Base-by-base conservation (phyloP, 352 stramenopile species). In the Phytophthora sojae region DNA sequence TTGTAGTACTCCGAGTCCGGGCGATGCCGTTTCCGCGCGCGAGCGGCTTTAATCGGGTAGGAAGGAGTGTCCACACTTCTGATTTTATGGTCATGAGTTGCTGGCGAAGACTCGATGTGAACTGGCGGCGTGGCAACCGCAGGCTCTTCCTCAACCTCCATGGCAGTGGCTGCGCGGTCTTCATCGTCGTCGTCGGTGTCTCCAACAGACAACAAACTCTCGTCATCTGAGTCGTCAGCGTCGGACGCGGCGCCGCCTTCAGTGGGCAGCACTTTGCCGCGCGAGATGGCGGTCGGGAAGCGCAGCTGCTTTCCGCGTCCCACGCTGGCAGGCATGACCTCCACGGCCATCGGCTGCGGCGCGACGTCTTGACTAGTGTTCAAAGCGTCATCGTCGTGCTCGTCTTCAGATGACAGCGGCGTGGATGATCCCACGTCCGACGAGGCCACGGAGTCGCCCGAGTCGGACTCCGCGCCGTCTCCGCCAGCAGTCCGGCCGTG, bases 1-100 rank as follows among this genome's bases (percentile, higher is more conserved):
- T 88, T 89, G 75, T 88, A 92, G 73, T 96, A 95, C 0, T 82
- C 78, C 12, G 86, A 93, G 69, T 95, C 84, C 14, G 89, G 89
- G 0, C 88, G 89, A 80, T 95, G 86, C 47, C 89, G 79, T 73
- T 96, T 96, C 45, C 86, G 79, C 23, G 87, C 89, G 17, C 89
- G 86, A 58, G 69, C 69, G 9, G 79, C 88, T 75, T 93, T 93
- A 72, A 94, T 93, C 54, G 84, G 82, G 71, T 94, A 94, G 29
- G 64, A 60, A 15, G 52, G 39, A 15, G 32, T 19, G 17, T 64
- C 64, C 59, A 71, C 67, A 23, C 57, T 74, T 61, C 25, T 65
- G 23, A 4, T 64, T 58, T 69, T 73, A 25, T 45, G n/a, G n/a
- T 75, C 61, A 17, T 66, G 52, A 12, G 35, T 62, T 12, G 39